These are phyloP conservation scores for Aspergillus awamori DNA, from an alignment of 2,329 filamentous ascomycete species.

Conservation along the genomic window DNA sequence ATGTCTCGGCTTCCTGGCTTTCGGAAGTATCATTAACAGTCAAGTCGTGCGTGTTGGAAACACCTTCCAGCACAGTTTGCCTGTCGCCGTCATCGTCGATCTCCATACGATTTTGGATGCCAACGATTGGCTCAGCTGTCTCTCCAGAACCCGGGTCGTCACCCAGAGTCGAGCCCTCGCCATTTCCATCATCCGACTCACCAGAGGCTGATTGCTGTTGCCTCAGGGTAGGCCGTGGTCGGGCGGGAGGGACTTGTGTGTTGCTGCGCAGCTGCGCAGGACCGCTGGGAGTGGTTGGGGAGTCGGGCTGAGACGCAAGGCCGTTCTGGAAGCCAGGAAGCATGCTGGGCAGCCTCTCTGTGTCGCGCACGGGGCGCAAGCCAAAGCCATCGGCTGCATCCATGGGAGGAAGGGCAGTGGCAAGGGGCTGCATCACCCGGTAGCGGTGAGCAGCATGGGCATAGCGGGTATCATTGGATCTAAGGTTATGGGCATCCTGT, in stretches of 20 bases:
- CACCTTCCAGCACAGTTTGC: slow-evolving; percentile 73
- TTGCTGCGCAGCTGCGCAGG: slow-evolving; percentile 61
- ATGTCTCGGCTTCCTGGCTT: slow-evolving; percentile 83
- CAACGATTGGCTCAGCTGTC: slow-evolving; percentile 70
- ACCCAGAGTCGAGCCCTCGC: slow-evolving; percentile 76
- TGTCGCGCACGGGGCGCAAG: slow-evolving; percentile 76
- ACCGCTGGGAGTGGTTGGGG: slow-evolving; percentile 80
- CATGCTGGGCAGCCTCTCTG: slow-evolving; percentile 83
- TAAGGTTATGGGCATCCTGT: slow-evolving; percentile 55
- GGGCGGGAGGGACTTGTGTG: slow-evolving; percentile 59
- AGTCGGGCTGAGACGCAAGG: slow-evolving; percentile 84
- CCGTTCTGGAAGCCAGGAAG: slow-evolving; percentile 68
- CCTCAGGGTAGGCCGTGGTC: slow-evolving; percentile 79
- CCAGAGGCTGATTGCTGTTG: slow-evolving; percentile 86
- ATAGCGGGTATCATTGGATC: slow-evolving; percentile 43
- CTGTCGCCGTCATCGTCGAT: slow-evolving; percentile 87
- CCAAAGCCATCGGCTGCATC: slow-evolving; percentile 72
- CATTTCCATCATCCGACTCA: slow-evolving; percentile 82
- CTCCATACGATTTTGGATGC: slow-evolving; percentile 78
- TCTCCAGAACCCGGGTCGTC: slow-evolving; percentile 58
- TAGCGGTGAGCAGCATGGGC: slow-evolving; percentile 53
- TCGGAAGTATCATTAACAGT: slow-evolving; percentile 79
- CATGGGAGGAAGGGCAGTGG: slow-evolving; percentile 67
- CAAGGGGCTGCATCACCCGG: slow-evolving; percentile 67
- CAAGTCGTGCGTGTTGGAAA: slow-evolving; percentile 71